Evolutionary conservation across 208 protist species (phyloP).

Genomic region (Crithidia brevicula): DNA sequence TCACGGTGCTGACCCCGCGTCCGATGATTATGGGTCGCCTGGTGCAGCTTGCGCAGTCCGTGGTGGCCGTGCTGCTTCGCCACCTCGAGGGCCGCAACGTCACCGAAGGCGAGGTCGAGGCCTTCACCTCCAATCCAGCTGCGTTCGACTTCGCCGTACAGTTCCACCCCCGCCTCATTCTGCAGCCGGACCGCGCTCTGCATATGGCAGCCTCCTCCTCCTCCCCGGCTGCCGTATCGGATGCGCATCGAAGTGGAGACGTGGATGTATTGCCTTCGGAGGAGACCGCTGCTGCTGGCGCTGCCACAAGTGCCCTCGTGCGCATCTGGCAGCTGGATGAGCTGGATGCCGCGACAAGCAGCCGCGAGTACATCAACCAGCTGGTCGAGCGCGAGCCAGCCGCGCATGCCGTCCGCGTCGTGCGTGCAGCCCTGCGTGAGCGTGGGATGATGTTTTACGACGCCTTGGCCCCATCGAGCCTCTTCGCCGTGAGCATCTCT

Average conservation of each 20-base stretch:
- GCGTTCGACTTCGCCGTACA: slow-evolving; percentile 77
- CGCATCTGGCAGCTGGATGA: slow-evolving; percentile 83
- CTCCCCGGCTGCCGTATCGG: not conserved
- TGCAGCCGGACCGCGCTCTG: slow-evolving; percentile 71
- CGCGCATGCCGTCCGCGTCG: slow-evolving; percentile 66
- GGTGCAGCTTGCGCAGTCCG: slow-evolving; percentile 73
- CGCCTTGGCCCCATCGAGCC: slow-evolving; percentile 52
- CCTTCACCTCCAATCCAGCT: slow-evolving; percentile 56
- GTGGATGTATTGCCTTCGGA: not conserved
- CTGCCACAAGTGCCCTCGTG: slow-evolving; percentile 13
- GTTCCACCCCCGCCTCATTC: slow-evolving; percentile 74
- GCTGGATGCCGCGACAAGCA: slow-evolving; percentile 53
- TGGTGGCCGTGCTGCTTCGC: slow-evolving; percentile 46
- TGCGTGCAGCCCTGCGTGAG: slow-evolving; percentile 74
- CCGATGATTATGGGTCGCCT: slow-evolving; percentile 85
- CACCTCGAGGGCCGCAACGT: slow-evolving; percentile 40
- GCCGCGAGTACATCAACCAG: slow-evolving; percentile 66
- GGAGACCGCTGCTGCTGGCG: slow-evolving; percentile 6
- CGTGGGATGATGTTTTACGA: slow-evolving; percentile 89
- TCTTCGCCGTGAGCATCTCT: slow-evolving; percentile 64
- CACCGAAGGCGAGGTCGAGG: slow-evolving; percentile 38
- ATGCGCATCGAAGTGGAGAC: not conserved
- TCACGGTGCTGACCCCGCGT: slow-evolving; percentile 80
- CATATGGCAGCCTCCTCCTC: slow-evolving; percentile 3
- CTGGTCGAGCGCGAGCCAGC: slow-evolving; percentile 84